Conservation (phyloP, 2,329 filamentous ascomycete species). For the Claviceps sp. region DNA sequence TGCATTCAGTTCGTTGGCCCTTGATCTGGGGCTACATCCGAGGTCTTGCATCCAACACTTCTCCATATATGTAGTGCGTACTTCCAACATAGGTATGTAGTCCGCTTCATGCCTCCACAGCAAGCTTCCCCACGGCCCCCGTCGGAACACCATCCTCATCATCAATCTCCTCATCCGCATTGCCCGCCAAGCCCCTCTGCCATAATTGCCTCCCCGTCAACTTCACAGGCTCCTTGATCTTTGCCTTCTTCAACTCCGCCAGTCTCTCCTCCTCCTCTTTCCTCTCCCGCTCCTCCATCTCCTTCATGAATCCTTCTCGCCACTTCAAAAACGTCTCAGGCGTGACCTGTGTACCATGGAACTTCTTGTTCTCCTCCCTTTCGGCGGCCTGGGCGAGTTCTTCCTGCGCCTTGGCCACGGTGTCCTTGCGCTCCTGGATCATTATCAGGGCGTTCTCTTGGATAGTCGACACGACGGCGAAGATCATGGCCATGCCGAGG, state of each 20-base stretch:
- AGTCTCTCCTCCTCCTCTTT: conserved; percentile 62
- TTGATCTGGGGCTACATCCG: background rate
- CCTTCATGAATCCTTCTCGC: conserved; percentile 62
- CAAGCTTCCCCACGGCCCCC: conserved; percentile 56
- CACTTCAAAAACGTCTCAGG: conserved; percentile 73
- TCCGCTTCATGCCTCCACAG: conserved; percentile 38
- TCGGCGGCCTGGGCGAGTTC: conserved; percentile 49
- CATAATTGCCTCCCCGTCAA: conserved; percentile 65
- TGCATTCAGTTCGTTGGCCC: background rate
- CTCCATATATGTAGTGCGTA: background rate
- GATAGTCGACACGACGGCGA: conserved; percentile 73
- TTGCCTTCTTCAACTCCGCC: conserved; percentile 72
- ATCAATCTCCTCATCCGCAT: conserved; percentile 52
- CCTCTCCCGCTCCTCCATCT: conserved; percentile 63
- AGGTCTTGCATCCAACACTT: background rate
- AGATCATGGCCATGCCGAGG: conserved; percentile 94
- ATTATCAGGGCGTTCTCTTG: conserved; percentile 88
- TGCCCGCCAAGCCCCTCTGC: conserved; percentile 59
- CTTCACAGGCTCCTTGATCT: conserved; percentile 58
- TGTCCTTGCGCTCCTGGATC: conserved; percentile 59
- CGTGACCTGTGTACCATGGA: conserved; percentile 84
- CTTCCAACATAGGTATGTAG: background rate
- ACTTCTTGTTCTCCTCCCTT: conserved; percentile 90
- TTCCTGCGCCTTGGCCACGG: conserved; percentile 42
- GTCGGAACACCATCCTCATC: conserved; percentile 47